Percentiles rank a stretch among this genome's conserved stretches.
Conservation (phyloP, 2,329 filamentous ascomycete genomes). For the Colletotrichum euphorbiae region DNA sequence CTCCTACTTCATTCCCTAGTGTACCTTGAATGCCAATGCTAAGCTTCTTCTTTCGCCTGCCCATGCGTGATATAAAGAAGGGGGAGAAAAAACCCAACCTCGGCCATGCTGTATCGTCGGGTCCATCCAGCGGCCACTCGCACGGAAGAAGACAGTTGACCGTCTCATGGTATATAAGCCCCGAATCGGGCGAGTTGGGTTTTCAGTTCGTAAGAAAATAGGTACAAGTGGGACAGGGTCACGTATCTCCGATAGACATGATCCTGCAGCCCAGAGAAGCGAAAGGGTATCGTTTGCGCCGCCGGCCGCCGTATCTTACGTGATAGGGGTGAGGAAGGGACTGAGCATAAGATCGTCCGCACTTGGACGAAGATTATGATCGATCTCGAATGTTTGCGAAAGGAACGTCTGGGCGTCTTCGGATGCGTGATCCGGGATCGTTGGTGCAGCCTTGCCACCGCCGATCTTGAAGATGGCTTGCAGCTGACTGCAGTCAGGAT, state of each 20-base stretch:
- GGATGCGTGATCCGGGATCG: constrained; percentile 87
- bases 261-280: constrained; percentile 14
- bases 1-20: constrained; percentile 32
- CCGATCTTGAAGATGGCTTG: constrained; percentile 99
- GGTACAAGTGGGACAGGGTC: constrained; percentile 21
- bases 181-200: constrained; percentile 3
- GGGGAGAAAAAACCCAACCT: constrained; percentile 2
- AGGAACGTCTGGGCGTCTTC: constrained; percentile 87
- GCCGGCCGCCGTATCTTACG: constrained; percentile 50
- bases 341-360: constrained; percentile 91
- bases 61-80: constrained; percentile 29
- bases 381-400: constrained; percentile 91
- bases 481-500: constrained; percentile 95
- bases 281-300: constrained; percentile 26
- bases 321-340: constrained; percentile 82
- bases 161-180: constrained; percentile 28
- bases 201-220: constrained; percentile 25
- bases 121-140: constrained; percentile 40
- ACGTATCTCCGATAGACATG: not conserved
- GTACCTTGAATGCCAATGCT: constrained; percentile 31
- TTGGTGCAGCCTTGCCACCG: constrained; percentile 80
- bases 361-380: constrained; percentile 90
- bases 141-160: constrained; percentile 27
- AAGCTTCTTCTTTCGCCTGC: constrained; percentile 30
- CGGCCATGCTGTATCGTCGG: constrained; percentile 35